These are phyloP conservation scores for Pseudozyma sp. DNA, from an alignment of 1,284 basidiomycete species.

Conservation along the genomic window DNA sequence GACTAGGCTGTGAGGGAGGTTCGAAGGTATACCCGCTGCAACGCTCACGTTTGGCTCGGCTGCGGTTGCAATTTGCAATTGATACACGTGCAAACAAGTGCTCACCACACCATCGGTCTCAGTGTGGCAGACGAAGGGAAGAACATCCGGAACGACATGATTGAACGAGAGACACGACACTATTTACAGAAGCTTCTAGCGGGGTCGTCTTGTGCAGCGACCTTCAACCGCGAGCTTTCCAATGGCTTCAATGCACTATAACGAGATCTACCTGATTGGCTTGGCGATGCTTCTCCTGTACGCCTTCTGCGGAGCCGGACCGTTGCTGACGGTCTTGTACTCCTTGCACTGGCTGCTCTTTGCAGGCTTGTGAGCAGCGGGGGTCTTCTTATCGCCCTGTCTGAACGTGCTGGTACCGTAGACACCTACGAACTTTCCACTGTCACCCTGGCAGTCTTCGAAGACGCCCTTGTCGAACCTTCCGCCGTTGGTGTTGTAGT, in stretches of 20 bases:
- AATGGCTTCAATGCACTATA: too few relatives aligned
- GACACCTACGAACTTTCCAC: slow-evolving; percentile 42
- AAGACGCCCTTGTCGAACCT: slow-evolving; percentile 50
- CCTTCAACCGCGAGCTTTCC: slow-evolving; percentile 21
- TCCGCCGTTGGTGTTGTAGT: slow-evolving; percentile 37
- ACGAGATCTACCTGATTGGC: slow-evolving; percentile 13
- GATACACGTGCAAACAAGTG: too few relatives aligned
- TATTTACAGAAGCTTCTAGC: slow-evolving; percentile 16
- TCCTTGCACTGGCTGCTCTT: slow-evolving; percentile 38
- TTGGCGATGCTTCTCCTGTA: slow-evolving; percentile 34
- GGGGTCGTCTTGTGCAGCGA: not conserved
- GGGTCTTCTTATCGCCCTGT: slow-evolving; percentile 46
- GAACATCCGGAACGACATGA: too few relatives aligned
- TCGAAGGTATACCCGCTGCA: not conserved
- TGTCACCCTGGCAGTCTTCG: slow-evolving; percentile 49
- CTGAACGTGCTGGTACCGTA: slow-evolving; percentile 41
- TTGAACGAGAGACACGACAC: not conserved
- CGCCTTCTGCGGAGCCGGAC: slow-evolving; percentile 30
- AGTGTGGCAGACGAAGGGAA: too few relatives aligned
- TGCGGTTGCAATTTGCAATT: too few relatives aligned
- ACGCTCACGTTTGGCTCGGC: too few relatives aligned
- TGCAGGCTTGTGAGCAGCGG: slow-evolving; percentile 31
- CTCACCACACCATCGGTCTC: too few relatives aligned
- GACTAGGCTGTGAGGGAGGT: slow-evolving; percentile 30
- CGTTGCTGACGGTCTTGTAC: slow-evolving; percentile 24